These are phyloP conservation scores for Diphasiastrum complanatum DNA, from an alignment of 83 land plant species.

Conservation along the genomic window DNA sequence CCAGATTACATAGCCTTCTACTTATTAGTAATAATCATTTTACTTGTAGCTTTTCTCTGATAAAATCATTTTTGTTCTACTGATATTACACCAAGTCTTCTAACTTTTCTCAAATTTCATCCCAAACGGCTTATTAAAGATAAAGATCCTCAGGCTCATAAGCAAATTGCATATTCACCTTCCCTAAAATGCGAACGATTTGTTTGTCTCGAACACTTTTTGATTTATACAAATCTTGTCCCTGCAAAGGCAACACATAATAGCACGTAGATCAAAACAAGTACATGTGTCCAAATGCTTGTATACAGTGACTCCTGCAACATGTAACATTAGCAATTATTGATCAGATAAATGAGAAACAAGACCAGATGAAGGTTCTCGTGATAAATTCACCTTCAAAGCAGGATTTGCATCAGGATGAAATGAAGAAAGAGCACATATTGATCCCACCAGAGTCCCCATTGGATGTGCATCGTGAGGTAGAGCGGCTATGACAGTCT, in stretches of 20 bases:
- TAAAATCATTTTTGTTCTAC: too few species aligned
- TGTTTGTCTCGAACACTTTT: conserved; percentile 91
- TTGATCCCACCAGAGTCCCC: conserved; percentile 90
- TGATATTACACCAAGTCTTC: not conserved
- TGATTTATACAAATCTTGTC: conserved; percentile 87
- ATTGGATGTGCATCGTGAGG: conserved; percentile 99
- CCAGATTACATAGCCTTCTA: not conserved
- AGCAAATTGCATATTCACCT: conserved; percentile 39
- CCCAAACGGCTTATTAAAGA: not conserved
- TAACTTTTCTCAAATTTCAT: not conserved
- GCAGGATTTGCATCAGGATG: conserved; percentile 99
- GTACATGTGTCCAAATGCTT: not conserved
- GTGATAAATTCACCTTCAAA: conserved; percentile 49
- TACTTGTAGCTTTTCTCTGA: too few species aligned
- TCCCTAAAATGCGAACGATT: conserved; percentile 87
- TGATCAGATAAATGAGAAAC: conserved; percentile 24
- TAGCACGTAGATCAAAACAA: not conserved
- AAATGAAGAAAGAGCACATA: conserved; percentile 84
- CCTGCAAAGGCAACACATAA: conserved; percentile 39
- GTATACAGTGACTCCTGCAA: not conserved
- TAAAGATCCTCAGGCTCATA: too few species aligned
- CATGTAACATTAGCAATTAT: not conserved
- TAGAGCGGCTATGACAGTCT: conserved; percentile 86
- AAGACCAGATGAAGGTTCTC: conserved; percentile 31
- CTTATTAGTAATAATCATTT: too few species aligned